phyloP scores from a whole-genome alignment of 441 rosid species.

The Populus tomentosa region DNA sequence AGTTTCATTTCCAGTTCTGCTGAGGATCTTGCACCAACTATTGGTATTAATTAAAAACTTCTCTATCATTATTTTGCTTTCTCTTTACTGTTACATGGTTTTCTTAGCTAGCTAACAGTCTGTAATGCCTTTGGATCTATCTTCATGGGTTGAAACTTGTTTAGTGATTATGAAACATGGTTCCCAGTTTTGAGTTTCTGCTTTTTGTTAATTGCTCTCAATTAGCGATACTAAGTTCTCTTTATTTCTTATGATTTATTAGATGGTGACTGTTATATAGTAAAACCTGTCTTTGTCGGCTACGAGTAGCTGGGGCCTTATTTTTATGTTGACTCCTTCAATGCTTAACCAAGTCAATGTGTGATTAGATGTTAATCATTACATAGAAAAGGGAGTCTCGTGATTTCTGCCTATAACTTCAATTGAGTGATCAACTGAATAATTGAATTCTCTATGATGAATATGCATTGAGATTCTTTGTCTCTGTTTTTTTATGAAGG shows the following conservation, averaged over 20 bases:
- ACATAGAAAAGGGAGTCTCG: neutral
- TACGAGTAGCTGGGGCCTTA: too few relatives aligned
- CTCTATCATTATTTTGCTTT: neutral
- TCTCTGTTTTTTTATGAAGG: slow-evolving; percentile 36
- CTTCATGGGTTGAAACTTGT: neutral
- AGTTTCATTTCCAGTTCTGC: slow-evolving; percentile 48
- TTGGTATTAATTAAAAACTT: slow-evolving; percentile 31
- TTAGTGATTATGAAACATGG: neutral
- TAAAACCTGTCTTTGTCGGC: neutral
- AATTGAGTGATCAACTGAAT: neutral
- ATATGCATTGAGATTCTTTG: slow-evolving; percentile 3
- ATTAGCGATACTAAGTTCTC: neutral
- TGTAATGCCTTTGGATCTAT: slow-evolving; percentile 18
- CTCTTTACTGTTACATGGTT: neutral
- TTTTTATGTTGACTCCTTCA: too few relatives aligned
- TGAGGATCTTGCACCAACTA: slow-evolving; percentile 51
- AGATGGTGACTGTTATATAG: neutral
- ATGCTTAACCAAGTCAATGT: too few relatives aligned
- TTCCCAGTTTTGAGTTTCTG: neutral
- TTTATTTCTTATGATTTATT: neutral
- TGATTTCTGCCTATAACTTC: neutral
- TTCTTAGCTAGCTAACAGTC: slow-evolving; percentile 1
- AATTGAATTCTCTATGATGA: neutral
- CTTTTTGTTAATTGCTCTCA: neutral
- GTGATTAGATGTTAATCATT: neutral